Base-by-base conservation (phyloP, 2,329 filamentous ascomycete species). In the Aspergillus pseudoglaucus region DNA sequence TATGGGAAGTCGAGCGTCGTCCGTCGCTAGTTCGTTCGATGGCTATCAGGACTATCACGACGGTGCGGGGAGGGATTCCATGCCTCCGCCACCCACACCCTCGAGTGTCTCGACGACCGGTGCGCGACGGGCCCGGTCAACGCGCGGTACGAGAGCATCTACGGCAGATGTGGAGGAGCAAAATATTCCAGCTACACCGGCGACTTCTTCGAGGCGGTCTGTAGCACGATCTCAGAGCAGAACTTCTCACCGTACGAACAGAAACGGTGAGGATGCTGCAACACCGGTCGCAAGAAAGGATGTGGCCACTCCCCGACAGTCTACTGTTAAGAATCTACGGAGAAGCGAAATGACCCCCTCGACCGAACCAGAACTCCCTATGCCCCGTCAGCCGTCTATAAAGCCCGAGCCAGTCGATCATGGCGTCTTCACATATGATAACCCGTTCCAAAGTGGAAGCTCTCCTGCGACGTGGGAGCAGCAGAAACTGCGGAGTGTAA, bases 401-500 rank as follows among this genome's bases (percentile, higher is more conserved):
- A 79, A 77, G 53, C 60, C 70, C 8, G 71, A 75, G 39, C 65
- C 61, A 6, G 64, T 61, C 35, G 76, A 78, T 6, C 78, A 79
- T 30, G 85, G 78, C 59, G 84, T 87, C 27, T 97, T 97, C 67
- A 89, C 86, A 1, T 80, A 84, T 57, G 89, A 96, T 46, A 97
- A 97, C 60, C 90, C 91, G 0, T 97, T 97, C 64, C 91, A 97
- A 66, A 88, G 87, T 62, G 86, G 89, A 37, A 87, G 84, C 66
- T 85, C 88, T 8, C 84, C 88, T 1, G 68, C 78, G 5, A 64
- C 72, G n/a, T 66, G 68, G 1, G 68, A 75, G 23, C 74, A 63
- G 73, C 75, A 23, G 70, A 78, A 18, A 70, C 51, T 59, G 10
- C 56, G 61, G 23, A 58, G 50, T 46, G 59, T 79, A 68, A 68